A percentile compares a stretch with the other conserved stretches of the same genome.
Conservation (phyloP, 495 filamentous ascomycete species). For the Parachaetomium inaequale region DNA sequence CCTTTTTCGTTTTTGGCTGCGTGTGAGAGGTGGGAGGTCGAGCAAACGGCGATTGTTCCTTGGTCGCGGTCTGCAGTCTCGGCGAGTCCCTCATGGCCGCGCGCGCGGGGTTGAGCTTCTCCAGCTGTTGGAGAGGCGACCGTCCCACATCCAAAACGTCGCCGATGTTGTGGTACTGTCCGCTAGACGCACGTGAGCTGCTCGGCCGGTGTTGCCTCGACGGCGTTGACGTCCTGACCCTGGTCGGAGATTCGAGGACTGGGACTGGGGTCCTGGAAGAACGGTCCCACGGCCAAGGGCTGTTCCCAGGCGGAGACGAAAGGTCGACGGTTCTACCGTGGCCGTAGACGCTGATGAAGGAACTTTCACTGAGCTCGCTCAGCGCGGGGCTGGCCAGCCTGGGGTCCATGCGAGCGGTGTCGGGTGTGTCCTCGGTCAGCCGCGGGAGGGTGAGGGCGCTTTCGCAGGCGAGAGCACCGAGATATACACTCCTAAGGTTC, state of each 20-base stretch:
- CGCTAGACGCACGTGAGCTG: constrained; percentile 20
- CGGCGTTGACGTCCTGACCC: constrained; percentile 12
- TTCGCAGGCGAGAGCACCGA: constrained; percentile 39
- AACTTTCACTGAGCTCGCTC: constrained; percentile 76
- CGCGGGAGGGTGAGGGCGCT: constrained; percentile 40
- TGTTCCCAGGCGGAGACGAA: constrained; percentile 22
- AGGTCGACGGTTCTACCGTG: constrained; percentile 32
- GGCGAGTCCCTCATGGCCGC: constrained; percentile 22
- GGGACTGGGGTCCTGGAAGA: constrained; percentile 16
- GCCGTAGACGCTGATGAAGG: constrained; percentile 67
- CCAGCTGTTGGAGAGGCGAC: constrained; percentile 43
- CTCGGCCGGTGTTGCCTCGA: constrained; percentile 18
- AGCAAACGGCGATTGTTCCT: constrained; percentile 21
- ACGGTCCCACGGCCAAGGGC: constrained; percentile 31
- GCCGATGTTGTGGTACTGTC: constrained; percentile 41
- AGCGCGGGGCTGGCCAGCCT: constrained; percentile 59
- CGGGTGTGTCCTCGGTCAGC: constrained; percentile 36
- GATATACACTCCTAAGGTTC: constrained; percentile 62
- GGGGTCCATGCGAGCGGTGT: constrained; percentile 26
- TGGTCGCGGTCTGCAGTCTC: constrained; percentile 24
- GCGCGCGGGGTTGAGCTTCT: constrained; percentile 33
- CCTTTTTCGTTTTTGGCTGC: constrained; percentile 34
- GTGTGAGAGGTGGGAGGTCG: constrained; percentile 19
- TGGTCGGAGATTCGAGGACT: constrained; percentile 25
- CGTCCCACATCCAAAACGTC: constrained; percentile 34